phyloP scores from a whole-genome alignment of 2,329 filamentous ascomycete genomes.

The Tricladium varicosporioides region DNA sequence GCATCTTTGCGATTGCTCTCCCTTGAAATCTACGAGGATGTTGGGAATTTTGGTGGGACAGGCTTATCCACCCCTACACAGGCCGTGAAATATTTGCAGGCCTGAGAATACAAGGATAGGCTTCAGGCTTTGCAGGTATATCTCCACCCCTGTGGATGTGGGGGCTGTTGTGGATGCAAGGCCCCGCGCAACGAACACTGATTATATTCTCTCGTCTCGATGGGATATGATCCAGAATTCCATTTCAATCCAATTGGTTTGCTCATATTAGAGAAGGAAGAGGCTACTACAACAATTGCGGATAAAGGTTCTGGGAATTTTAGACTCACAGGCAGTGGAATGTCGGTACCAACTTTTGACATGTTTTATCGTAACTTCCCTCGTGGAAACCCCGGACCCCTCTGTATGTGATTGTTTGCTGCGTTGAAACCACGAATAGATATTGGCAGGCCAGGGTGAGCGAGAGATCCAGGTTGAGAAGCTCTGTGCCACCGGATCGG shows the following conservation, averaged over 20 bases:
- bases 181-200: constrained; percentile 18
- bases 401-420: constrained; percentile 20
- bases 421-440: constrained; percentile 20
- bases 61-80: constrained; percentile 13
- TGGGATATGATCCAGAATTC: background rate
- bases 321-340: constrained; percentile 10
- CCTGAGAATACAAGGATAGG: constrained; percentile 18
- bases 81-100: constrained; percentile 7
- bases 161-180: constrained; percentile 21
- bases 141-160: constrained; percentile 8
- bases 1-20: background rate
- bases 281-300: constrained; percentile 18
- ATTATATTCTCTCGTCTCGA: constrained; percentile 7
- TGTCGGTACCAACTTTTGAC: background rate
- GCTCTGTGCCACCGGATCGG: constrained; percentile 13
- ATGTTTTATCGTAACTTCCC: constrained; percentile 11
- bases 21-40: constrained; percentile 3
- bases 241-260: background rate
- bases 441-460: constrained; percentile 19
- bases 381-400: constrained; percentile 8
- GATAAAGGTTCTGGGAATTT: constrained; percentile 14
- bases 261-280: constrained; percentile 9
- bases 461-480: constrained; percentile 6
- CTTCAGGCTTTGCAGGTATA: constrained; percentile 18
- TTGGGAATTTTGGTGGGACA: constrained; percentile 10